Evolutionary conservation across 495 filamentous ascomycete genomes (phyloP), one percentile per base, ranked within the genome.

Genomic region (Tuber umbilicatum): DNA sequence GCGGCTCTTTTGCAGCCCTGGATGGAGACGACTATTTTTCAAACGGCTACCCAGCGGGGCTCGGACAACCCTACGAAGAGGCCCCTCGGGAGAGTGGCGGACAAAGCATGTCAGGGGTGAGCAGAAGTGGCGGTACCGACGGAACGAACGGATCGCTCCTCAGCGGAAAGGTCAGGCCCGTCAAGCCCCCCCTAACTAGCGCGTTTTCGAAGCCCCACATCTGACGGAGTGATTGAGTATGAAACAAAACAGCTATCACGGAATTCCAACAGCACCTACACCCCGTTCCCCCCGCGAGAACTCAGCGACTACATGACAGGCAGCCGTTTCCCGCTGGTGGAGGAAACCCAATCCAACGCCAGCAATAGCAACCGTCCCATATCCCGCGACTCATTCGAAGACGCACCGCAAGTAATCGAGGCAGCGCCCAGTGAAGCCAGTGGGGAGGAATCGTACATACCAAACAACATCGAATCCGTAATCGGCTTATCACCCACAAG

Each of bases 251-350:
- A 79, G 77, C 55, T 40, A 41, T 70, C 77, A 70, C 69, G 43
- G 3, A 76, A 79, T 71, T 79, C 76, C 41, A 71, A 68, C 71
- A 78, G 70, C 27, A 79, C 77, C 50, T 78, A 74, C 70, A 79
- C 76, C 27, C 72, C 77, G 42, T 42, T 38, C 41, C 72, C 39
- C 47, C 38, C 68, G 27, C 55, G 31, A 16, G 55, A 64, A 31
- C 55, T 64, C 55, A 31, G 55, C 31, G 73, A 64, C 69, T 31
- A 47, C 31, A 42, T 68, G 12, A 38, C 50, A n/a, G 50, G 75
- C 12, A 70, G 47, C 31, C 41, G 42, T 17, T 41, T 68, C 67
- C 69, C 37, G 27, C 72, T 69, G 37, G 60, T 60, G 27, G 64
- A 41, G n/a, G 21, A 64, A 12, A 70, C 64, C 40, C 72, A 37